Base-by-base conservation (phyloP, 768 basidiomycete genomes). In the Panaeolus papilionaceus region DNA sequence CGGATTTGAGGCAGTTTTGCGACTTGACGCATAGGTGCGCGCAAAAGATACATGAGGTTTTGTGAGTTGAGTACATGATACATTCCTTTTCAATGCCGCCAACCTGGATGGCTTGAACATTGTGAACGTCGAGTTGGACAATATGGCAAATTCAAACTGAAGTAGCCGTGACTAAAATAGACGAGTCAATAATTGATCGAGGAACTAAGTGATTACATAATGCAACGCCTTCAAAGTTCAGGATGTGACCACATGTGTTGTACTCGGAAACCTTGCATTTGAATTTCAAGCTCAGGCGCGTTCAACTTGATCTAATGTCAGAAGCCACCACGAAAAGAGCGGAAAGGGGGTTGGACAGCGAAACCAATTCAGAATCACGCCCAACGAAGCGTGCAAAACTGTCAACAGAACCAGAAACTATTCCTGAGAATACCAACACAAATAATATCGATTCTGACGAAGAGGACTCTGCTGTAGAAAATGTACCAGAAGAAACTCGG, bases 1-100 rank as follows among this genome's bases (percentile, higher is more conserved):
- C 4, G 86, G 82, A 71, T 90, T 91, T n/a, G 87, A 85, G 54
- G 74, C 61, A n/a, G 74, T 68, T 11, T 68, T 62, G 45, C 68
- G 66, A 9, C 79, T 68, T 44, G 77, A 45, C 5, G 37, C 14
- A 54, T 38, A 39, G 51, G 42, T 38, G 14, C 38, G 42, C 39
- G 26, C 18, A 10, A 40, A 14, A 40, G 20, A n/a, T 63, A 40
- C 1, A 40, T 23, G 37, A 7, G 20, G 7, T 5, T 63, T 63
- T 39, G 4, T 4, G 38, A n/a, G 28, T 16, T 58, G 54, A 28
- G 14, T 28, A 37, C 8, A 58, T n/a, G 54, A 28, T 33, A 33
- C 26, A 7, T 58, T 58, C 54, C 54, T 4, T 16, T 58, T 58
- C 28, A 58, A 37, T 28, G 28, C n/a, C 20, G 54, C 28, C 10